A percentile compares a stretch with the other conserved stretches of the same genome.
Evolutionary conservation across 2,329 filamentous ascomycete species (phyloP).

Genomic region (Aspergillus jensenii): DNA sequence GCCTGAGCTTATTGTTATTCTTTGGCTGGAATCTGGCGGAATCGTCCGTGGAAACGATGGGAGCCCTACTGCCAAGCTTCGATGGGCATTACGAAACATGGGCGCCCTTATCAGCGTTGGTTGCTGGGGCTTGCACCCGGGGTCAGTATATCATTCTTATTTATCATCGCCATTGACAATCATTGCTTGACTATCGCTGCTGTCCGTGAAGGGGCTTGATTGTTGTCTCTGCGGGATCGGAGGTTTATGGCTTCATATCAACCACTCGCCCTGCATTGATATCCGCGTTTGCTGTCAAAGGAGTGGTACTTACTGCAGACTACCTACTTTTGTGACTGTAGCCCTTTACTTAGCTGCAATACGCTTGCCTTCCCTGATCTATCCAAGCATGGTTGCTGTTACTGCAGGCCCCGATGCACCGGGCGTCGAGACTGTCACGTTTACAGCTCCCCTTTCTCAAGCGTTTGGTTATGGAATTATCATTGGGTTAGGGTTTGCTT

Average conservation of each 20-base stretch:
- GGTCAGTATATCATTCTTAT: slow-evolving; percentile 5
- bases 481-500: slow-evolving; percentile 70
- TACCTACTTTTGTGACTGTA: background rate
- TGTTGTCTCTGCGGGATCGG: slow-evolving; percentile 21
- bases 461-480: slow-evolving; percentile 77
- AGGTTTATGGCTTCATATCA: slow-evolving; percentile 13
- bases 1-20: background rate
- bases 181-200: slow-evolving; percentile 4
- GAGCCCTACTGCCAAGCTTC: background rate
- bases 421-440: slow-evolving; percentile 24
- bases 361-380: background rate
- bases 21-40: background rate
- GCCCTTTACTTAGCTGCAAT: background rate
- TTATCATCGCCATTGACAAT: slow-evolving; percentile 8
- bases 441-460: slow-evolving; percentile 46
- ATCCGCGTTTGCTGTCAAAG: background rate
- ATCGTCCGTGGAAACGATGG: background rate
- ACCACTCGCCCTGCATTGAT: background rate
- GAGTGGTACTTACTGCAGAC: background rate
- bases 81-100: slow-evolving; percentile 8
- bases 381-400: slow-evolving; percentile 1
- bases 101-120: slow-evolving; percentile 5
- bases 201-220: background rate
- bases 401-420: background rate
- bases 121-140: background rate